Evolutionary conservation across 805 yeast genomes (phyloP), one percentile per base, ranked within the genome.

Genomic region (Yamadazyma paraphyllophila): DNA sequence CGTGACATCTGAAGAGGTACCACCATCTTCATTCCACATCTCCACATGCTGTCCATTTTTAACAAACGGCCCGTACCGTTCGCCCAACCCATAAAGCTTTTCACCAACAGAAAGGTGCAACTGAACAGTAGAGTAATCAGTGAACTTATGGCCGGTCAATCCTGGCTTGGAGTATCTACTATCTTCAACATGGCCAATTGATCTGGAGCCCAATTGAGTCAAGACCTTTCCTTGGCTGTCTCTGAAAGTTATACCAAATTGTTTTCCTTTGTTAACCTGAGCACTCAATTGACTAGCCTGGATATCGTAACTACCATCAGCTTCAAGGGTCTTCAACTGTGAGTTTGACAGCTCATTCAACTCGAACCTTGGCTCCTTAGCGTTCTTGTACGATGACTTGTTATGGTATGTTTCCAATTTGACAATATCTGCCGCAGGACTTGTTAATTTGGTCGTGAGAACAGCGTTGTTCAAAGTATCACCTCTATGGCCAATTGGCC

Each of bases 11-110:
- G 66, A 58, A 2, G 66, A 62, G 36, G 71, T 67, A 12, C 72
- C 71, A 31, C 69, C 72, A 41, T 67, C 71, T 41, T 61, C 67
- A 41, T 67, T 63, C 69, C 69, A 67, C 47, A 63, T 58, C 38
- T 67, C 70, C 20, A 67, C 61, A 14, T 60, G 46, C 52, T 67
- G 72, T 12, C 72, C 72, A 49, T 67, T 67, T 48, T 65, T 65
- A 16, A 59, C 51, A 29, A 63, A 61, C 2, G 70, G 66, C 1
- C 71, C 71, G 45, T 66, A 67, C 31, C 69, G 51, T 51, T 67
- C 72, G 24, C 72, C 72, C 35, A 67, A 57, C 2, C 72, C 72
- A 47, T 59, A 67, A 14, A 67, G 43, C 40, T 62, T 67, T 47
- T 67, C 72, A 13, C 66, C 67, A n/a, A 65, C 69, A 7, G 63